Percentiles rank a stretch among this genome's conserved stretches.
These are phyloP conservation scores for Endotrypanum monterogeii DNA, from an alignment of 208 protist species.

Conservation along the genomic window DNA sequence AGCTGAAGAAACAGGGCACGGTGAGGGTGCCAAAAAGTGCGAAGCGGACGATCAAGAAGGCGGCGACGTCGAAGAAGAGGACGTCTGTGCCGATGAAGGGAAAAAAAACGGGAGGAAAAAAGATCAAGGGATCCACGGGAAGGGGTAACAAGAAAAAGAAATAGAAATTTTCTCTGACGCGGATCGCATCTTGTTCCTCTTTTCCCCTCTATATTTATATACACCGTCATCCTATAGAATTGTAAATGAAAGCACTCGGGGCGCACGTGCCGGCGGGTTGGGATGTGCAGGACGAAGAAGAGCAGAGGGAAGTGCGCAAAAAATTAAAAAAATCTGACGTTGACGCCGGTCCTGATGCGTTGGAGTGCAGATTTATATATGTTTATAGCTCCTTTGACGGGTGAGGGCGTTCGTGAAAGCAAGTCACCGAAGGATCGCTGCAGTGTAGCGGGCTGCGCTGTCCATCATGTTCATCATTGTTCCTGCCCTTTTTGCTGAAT, in stretches of 20 bases:
- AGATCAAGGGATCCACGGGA: not conserved
- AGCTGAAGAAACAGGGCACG: constrained; percentile 53
- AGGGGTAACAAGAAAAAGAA: not conserved
- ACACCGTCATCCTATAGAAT: constrained; percentile 1
- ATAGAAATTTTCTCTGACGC: not conserved
- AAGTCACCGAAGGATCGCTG: not conserved
- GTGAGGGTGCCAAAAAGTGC: constrained; percentile 30
- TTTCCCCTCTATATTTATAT: not conserved
- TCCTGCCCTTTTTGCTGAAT: not conserved
- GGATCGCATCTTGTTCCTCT: not conserved
- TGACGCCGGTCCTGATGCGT: not conserved
- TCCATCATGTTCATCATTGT: not conserved
- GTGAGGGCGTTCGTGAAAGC: too few species aligned
- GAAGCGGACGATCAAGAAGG: constrained; percentile 32
- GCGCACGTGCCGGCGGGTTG: not conserved
- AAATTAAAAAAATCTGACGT: not conserved
- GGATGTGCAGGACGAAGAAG: not conserved
- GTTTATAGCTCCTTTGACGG: too few species aligned
- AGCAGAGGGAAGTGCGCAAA: not conserved
- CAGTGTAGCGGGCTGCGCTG: too few species aligned
- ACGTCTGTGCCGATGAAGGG: constrained; percentile 17
- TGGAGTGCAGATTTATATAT: not conserved
- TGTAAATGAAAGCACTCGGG: not conserved
- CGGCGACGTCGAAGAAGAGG: constrained; percentile 28
- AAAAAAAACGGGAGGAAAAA: constrained; percentile 4